Percentiles rank a stretch among this genome's conserved stretches.
Evolutionary conservation across 2,329 filamentous ascomycete species (phyloP).

Genomic region (Fusarium pilosicola): DNA sequence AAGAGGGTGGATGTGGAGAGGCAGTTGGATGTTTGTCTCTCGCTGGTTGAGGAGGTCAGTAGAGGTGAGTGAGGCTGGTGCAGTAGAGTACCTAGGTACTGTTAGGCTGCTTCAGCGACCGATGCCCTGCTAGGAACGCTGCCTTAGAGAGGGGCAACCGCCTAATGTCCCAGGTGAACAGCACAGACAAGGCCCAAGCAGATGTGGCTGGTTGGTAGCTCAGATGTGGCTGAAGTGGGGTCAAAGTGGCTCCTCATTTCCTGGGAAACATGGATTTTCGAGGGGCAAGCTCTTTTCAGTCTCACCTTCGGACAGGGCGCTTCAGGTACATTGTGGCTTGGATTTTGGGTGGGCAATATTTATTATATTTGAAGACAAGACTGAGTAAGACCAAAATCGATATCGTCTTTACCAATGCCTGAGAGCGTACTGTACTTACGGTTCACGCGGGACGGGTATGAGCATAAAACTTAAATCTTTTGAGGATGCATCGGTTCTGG

Average conservation of each 20-base stretch:
- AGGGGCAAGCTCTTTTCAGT: conserved; percentile 11
- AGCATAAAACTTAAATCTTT: neutral
- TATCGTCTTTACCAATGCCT: neutral
- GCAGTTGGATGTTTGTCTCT: conserved; percentile 35
- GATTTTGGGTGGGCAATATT: neutral
- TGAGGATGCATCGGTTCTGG: neutral
- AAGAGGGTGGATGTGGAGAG: conserved; percentile 34
- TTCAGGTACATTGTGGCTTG: conserved; percentile 23
- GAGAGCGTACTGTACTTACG: neutral
- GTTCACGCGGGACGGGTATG: neutral
- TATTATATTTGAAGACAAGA: neutral
- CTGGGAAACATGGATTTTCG: conserved; percentile 8
- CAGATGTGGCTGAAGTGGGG: conserved; percentile 34
- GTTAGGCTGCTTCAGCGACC: conserved; percentile 5
- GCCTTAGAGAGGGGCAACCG: conserved; percentile 15
- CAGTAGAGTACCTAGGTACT: neutral
- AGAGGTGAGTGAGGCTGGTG: conserved; percentile 21
- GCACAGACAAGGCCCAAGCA: neutral
- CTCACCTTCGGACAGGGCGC: conserved; percentile 11
- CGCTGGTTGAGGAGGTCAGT: neutral
- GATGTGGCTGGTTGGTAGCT: neutral
- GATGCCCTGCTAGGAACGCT: conserved; percentile 18
- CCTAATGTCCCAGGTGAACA: neutral
- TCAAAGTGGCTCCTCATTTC: conserved; percentile 31
- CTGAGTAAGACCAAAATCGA: neutral